Evolutionary conservation across 805 yeast species (phyloP), one percentile per base, ranked within the genome.

Genomic region (Lachancea meyersii): DNA sequence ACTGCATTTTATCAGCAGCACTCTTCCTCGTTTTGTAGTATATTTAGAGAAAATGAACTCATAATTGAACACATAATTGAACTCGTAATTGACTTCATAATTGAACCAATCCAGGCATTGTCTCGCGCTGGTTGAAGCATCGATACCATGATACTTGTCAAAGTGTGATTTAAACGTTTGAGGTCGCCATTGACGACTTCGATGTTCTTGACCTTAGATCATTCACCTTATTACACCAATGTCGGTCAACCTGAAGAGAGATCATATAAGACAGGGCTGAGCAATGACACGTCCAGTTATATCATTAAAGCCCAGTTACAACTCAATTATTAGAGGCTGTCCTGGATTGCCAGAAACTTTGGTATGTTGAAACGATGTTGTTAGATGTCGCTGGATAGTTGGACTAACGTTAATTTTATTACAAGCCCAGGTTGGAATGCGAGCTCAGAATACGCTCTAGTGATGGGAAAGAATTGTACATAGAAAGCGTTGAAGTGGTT

Each of bases 341-440:
- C 86, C 86, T 0, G 87, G 87, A 0, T 77, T 80, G 1, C 77
- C 81, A 1, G 71, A 77, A 40, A 78, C 76, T 2, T 60, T 70
- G 38, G 73, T 34, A 54, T 69, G 22, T 66, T n/a, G 14, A 19
- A 19, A 18, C 32, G 17, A 32, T 17, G 10, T 17, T n/a, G 14
- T 36, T 14, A 6, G 23, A 10, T 8, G 9, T 17, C 23, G 18
- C 19, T 7, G 19, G 32, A 30, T 10, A 5, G 32, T 13, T 14
- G 10, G 19, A 34, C 43, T 40, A 40, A 40, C 43, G 24, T 13
- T 8, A n/a, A 21, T 19, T 24, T 16, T 3, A 14, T n/a, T 4
- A n/a, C 11, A 31, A 63, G 67, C 86, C 86, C 2, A 69, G 84
- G 22, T 64, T 80, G 3, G 77, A 78, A 41, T 77, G 83, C 7